A percentile compares a stretch with the other conserved stretches of the same genome.
Conservation (phyloP, 208 protist species). For the Lotmaria passim region DNA sequence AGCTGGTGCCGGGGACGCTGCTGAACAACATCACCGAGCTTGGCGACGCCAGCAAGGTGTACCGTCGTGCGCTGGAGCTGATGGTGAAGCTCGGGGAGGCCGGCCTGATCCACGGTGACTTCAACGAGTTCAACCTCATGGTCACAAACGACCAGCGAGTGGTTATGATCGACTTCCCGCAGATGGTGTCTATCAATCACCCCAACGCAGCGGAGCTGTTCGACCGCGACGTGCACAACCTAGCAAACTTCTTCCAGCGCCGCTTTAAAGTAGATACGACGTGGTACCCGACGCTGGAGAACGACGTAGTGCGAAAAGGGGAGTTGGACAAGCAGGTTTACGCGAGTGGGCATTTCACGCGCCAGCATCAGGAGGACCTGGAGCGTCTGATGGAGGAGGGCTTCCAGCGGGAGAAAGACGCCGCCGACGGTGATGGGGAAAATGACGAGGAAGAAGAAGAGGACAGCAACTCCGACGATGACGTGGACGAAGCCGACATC, state of each 20-base stretch:
- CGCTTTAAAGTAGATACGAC: slow-evolving; percentile 86
- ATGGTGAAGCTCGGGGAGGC: slow-evolving; percentile 93
- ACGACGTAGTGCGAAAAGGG: slow-evolving; percentile 75
- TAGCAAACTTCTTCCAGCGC: slow-evolving; percentile 95
- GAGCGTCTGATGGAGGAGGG: slow-evolving; percentile 69
- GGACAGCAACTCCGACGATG: slow-evolving; percentile 13
- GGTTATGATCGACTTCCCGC: slow-evolving; percentile 99
- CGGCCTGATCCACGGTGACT: slow-evolving; percentile 99
- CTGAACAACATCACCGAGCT: slow-evolving; percentile 94
- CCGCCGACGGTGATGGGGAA: slow-evolving; percentile 20
- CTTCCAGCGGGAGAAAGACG: slow-evolving; percentile 24
- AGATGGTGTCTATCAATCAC: slow-evolving; percentile 98
- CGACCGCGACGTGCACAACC: slow-evolving; percentile 97
- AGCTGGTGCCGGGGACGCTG: slow-evolving; percentile 90
- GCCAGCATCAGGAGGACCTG: slow-evolving; percentile 73
- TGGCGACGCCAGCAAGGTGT: slow-evolving; percentile 89
- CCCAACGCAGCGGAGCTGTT: slow-evolving; percentile 96
- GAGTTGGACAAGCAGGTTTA: slow-evolving; percentile 82
- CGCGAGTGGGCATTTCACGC: slow-evolving; percentile 82
- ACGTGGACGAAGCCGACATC: slow-evolving; percentile 23
- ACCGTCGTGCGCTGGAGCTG: slow-evolving; percentile 90
- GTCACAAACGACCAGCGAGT: slow-evolving; percentile 93
- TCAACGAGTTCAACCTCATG: slow-evolving; percentile 99
- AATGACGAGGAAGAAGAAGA: slow-evolving; percentile 42
- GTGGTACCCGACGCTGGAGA: slow-evolving; percentile 72